Evolutionary conservation across 345 rosid genomes (phyloP), one percentile per base, ranked within the genome.

Genomic region (Syzygium jambos): DNA sequence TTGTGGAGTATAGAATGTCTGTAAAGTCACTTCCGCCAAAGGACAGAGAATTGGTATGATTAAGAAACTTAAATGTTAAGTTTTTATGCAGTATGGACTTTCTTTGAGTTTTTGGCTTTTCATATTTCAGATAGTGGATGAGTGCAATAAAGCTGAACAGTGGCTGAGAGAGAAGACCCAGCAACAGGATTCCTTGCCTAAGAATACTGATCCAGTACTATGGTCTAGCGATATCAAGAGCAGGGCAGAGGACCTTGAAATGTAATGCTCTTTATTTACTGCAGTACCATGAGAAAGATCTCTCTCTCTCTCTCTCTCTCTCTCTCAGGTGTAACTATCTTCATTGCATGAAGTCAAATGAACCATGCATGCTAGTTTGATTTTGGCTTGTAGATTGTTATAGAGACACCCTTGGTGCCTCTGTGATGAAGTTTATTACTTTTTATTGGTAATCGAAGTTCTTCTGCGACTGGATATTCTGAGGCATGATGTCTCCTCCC

Each of bases 81-180:
- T 59, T 11, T 7, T 49, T 17, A 4, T 38, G 41, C 21, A 85
- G 25, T 17, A 52, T 55, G 15, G 43, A 78, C 27, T 54, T 41
- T 78, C 54, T 85, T 23, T 38, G 82, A 41, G 12, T 15, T 23
- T 80, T 86, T 17, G 87, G 59, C 78, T 88, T 78, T 61, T 52
- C 52, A 84, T 86, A 83, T 89, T 89, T 85, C 91, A 94, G 95
- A 90, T 94, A 84, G 51, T 78, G 85, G 85, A 88, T 13, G 94
- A 90, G 87, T 94, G 95, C 90, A 82, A 90, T 73, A 90, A 88
- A 91, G 94, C 94, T 6, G 95, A 94, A 89, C 89, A 93, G 80
- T 94, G 95, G 95, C 90, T 94, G 22, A 90, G 92, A 88, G 94
- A 93, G 90, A 90, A 89, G 91, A 89, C 63, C 86, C 91, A 92